Evolutionary conservation across 179 eudicot genomes (phyloP).

Genomic region (Dionaea muscipula): DNA sequence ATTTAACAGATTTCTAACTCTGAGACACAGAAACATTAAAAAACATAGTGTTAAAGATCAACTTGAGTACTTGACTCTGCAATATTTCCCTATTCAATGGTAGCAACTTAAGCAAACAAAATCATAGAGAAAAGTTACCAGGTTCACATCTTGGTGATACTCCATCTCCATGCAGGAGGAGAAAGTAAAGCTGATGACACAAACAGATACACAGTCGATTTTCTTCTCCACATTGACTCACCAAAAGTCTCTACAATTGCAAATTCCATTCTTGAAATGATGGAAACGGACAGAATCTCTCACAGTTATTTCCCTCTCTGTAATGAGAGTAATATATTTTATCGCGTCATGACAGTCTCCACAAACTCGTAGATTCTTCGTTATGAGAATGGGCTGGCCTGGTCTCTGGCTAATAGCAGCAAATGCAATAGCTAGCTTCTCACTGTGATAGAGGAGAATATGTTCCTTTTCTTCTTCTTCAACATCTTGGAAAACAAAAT

Average conservation of each 20-base stretch:
- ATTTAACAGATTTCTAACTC: too few relatives aligned
- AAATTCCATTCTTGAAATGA: constrained; percentile 34
- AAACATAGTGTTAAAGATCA: too few relatives aligned
- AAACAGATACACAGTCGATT: not conserved
- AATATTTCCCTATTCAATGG: not conserved
- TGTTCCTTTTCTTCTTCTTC: constrained; percentile 45
- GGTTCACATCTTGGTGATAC: not conserved
- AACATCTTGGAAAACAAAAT: constrained; percentile 38
- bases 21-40: too few relatives aligned
- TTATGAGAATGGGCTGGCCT: constrained; percentile 26
- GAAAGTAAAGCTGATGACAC: too few relatives aligned
- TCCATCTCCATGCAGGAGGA: not conserved
- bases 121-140: not conserved
- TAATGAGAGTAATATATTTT: constrained; percentile 26
- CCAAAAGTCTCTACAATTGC: constrained; percentile 40
- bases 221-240: constrained; percentile 6
- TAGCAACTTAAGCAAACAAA: not conserved
- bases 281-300: constrained; percentile 38
- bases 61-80: not conserved
- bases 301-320: constrained; percentile 36
- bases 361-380: constrained; percentile 39
- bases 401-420: constrained; percentile 22
- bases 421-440: constrained; percentile 37
- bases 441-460: constrained; percentile 37
- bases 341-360: constrained; percentile 42